Evolutionary conservation across 78 protist genomes (phyloP).

Genomic region (Dictyostelium brefeldianum): DNA sequence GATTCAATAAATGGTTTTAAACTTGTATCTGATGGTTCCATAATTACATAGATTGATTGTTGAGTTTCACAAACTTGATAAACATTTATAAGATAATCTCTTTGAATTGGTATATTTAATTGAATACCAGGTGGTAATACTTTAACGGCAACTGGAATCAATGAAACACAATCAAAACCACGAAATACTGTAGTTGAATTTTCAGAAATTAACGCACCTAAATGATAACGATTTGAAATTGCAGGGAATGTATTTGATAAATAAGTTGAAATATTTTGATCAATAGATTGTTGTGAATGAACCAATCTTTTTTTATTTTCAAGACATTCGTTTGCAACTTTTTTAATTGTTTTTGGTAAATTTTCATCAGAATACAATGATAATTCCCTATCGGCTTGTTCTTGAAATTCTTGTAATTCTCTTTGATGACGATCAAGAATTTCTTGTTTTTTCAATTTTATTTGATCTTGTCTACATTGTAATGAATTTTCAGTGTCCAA

Average conservation of each 20-base stretch:
- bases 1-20: conserved; percentile 17
- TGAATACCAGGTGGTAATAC: conserved; percentile 52
- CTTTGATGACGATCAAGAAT: conserved; percentile 50
- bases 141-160: conserved; percentile 46
- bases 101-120: not conserved
- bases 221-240: conserved; percentile 13
- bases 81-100: not conserved
- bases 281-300: conserved; percentile 19
- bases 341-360: not conserved
- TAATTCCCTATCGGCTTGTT: not conserved
- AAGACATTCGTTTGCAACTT: conserved; percentile 16
- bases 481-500: conserved; percentile 17
- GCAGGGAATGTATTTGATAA: conserved; percentile 50
- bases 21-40: conserved; percentile 7
- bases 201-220: conserved; percentile 41
- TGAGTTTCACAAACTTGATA: not conserved
- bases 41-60: conserved; percentile 51
- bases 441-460: not conserved
- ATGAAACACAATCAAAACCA: conserved; percentile 16
- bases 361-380: not conserved
- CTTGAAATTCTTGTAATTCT: conserved; percentile 55
- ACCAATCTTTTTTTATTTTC: not conserved
- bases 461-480: not conserved
- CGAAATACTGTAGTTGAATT: conserved; percentile 35
- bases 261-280: not conserved